phyloP scores from a whole-genome alignment of 2,329 filamentous ascomycete genomes.

The Fusarium papillatum region DNA sequence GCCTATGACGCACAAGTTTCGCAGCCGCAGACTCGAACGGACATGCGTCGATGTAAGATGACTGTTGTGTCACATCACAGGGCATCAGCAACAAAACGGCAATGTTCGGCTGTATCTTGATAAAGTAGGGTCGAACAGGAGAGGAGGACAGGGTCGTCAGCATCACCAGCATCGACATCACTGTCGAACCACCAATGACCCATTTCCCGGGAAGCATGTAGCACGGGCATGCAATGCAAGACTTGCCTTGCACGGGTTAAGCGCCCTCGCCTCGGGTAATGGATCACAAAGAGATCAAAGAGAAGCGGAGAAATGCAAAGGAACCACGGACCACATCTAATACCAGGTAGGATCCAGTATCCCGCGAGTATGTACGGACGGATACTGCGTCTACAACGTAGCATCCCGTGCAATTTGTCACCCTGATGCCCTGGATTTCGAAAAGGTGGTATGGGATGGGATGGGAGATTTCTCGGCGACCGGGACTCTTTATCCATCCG shows the following conservation, averaged over 20 bases:
- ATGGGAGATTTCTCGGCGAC: constrained; percentile 4
- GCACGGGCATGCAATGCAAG: constrained; percentile 12
- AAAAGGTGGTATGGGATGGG: background rate
- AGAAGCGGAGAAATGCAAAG: constrained; percentile 11
- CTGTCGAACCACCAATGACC: constrained; percentile 33
- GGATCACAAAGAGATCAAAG: constrained; percentile 6
- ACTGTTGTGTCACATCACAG: constrained; percentile 6
- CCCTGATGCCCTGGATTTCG: background rate
- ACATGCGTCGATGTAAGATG: constrained; percentile 2
- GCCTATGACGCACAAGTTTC: constrained; percentile 15
- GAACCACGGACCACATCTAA: constrained; percentile 21
- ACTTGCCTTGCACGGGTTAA: constrained; percentile 3
- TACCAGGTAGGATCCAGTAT: background rate
- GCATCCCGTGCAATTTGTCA: background rate
- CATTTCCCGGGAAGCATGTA: constrained; percentile 23
- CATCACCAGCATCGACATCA: constrained; percentile 25
- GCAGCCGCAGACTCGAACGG: constrained; percentile 9
- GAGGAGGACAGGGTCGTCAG: background rate
- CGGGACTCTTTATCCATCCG: constrained; percentile 12
- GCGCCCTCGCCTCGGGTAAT: constrained; percentile 8
- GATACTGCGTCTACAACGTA: background rate
- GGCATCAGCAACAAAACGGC: background rate
- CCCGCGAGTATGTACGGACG: background rate
- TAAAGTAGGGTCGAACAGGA: constrained; percentile 1
- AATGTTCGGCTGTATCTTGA: constrained; percentile 1